Evolutionary conservation across 2,329 filamentous ascomycete genomes (phyloP), one percentile per base, ranked within the genome.

Genomic region (Sporothrix brasiliensis): DNA sequence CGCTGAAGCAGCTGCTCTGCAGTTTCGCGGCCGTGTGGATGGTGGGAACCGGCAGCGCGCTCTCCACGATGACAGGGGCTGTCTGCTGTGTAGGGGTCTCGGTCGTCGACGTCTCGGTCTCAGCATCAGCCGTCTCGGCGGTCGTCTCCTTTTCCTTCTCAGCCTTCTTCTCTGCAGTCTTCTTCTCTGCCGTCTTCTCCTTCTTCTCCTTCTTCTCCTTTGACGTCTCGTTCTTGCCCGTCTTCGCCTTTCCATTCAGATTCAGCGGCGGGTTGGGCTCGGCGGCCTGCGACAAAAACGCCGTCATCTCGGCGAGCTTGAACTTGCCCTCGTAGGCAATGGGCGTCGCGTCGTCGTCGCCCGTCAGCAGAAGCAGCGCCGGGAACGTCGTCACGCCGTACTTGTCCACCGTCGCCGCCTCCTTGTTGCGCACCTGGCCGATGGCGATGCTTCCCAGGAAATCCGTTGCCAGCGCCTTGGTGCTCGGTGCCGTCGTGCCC

Each of bases 361-460:
- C 90, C 0, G 93, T 91, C 5, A 99, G 80, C 19, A 98, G 86
- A 3, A 97, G 83, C 56, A 99, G 82, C 0, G 91, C 89, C 0
- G 95, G 96, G 78, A 92, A 97, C 67, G 90, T 88, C 19, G 86
- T 83, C 72, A 99, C 85, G 53, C 88, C 90, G 77, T 94, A 98
- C 70, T 87, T 87, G 71, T 91, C 86, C 4, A 92, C 88, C 0
- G 90, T 86, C 53, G 85, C 86, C 68, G 85, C 85, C 79, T 97
- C 92, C 80, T 94, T 97, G 81, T 91, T 85, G 70, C 93, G 88
- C 69, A 97, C 86, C 80, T 98, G 94, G 10, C 89, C 94, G 49
- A 99, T 84, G 3, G 87, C 85, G 73, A 98, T 88, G 70, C 88
- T 50, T 4, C 47, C 70, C 13, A 71, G 27, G 24, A 68, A 71